Evolutionary conservation across 345 rosid species (phyloP), one percentile per base, ranked within the genome.

Genomic region (Gossypium bickii): DNA sequence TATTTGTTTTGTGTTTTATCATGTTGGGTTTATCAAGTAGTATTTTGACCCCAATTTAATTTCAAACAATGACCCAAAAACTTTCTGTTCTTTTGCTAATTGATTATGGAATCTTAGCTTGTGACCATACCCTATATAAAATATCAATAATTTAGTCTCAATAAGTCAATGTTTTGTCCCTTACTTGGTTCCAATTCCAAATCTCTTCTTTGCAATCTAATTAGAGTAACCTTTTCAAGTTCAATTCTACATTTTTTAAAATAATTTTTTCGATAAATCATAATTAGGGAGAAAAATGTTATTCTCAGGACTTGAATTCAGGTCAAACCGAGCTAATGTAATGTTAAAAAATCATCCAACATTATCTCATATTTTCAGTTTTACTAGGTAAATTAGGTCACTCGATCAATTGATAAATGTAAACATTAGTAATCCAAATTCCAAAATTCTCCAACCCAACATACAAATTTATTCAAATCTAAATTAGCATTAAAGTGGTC

Each of bases 41-140:
- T 11, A 3, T 63, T 15, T 75, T 56, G 67, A 67, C 48, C 66
- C 9, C 29, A 67, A 44, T 38, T 18, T 67, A 27, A 44, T 9
- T 56, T 9, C 11, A 4, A n/a, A 45, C 24, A 51, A 57, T 67
- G 17, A 56, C 44, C 41, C 44, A 57, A 56, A n/a, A 43, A 29
- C 58, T 8, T 43, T 15, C 12, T 20, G 45, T 55, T 67, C 24
- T 3, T 57, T 44, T 67, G 48, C 56, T 25, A 75, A 16, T n/a
- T 11, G 57, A 47, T 63, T 65, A 7, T 13, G 53, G 48, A 65
- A 74, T 74, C 77, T 74, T 61, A 63, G 52, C 63, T 29, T 74
- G 64, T 12, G n/a, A 16, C 13, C 13, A 18, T 4, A 55, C 52
- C 27, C 17, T 15, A 15, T 24, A 15, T 67, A 68, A 68, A 68